Evolutionary conservation across 129 eudicot species (phyloP).

Genomic region (Scalesia atractyloides): DNA sequence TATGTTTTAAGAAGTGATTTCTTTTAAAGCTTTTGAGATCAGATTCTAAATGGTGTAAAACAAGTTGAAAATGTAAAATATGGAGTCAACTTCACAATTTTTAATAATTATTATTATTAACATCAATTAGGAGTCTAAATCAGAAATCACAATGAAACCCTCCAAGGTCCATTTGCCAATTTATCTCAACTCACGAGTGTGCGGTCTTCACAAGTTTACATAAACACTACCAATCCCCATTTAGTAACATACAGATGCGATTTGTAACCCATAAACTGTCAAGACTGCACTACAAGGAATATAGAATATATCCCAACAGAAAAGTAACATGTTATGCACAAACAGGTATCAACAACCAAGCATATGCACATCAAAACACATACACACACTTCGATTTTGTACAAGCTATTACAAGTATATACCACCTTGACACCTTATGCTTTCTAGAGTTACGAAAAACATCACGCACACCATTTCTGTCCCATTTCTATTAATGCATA

Average conservation of each 20-base stretch:
- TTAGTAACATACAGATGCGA: not conserved
- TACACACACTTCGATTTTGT: not conserved
- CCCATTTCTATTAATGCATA: not conserved
- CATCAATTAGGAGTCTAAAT: not conserved
- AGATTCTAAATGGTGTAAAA: conserved; percentile 6
- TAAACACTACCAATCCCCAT: not conserved
- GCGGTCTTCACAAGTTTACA: not conserved
- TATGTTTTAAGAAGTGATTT: conserved; percentile 6
- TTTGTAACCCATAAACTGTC: not conserved
- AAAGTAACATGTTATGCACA: not conserved
- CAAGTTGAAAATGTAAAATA: not conserved
- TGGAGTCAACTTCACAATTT: not conserved
- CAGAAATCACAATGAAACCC: not conserved
- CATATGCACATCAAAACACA: not conserved
- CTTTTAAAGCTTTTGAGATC: not conserved
- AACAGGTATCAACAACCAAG: not conserved
- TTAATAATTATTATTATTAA: not conserved
- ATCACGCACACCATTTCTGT: not conserved
- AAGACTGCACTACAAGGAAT: not conserved
- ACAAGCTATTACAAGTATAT: not conserved
- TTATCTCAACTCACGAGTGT: too few relatives aligned
- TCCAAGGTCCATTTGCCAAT: not conserved
- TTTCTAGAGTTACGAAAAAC: not conserved
- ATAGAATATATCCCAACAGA: not conserved
- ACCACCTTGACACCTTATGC: not conserved